Evolutionary conservation across 2,329 filamentous ascomycete genomes (phyloP).

Genomic region (Aurifilum marmelostoma): DNA sequence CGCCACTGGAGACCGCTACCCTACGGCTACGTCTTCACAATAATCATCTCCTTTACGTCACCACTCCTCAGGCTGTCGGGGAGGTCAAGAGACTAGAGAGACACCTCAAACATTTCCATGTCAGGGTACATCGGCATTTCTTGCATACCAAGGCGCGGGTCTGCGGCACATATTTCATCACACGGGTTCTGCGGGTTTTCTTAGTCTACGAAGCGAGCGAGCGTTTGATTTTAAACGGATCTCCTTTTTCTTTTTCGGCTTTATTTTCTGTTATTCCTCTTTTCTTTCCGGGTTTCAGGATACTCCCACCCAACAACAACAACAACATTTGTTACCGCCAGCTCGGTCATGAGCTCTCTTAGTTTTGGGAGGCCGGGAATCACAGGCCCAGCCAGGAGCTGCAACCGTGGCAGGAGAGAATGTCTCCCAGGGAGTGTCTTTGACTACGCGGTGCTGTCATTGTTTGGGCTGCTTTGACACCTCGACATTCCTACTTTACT

Average conservation of each 20-base stretch:
- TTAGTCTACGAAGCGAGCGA: constrained; percentile 20
- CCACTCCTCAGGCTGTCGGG: constrained; percentile 24
- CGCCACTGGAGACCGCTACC: constrained; percentile 50
- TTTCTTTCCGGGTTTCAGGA: constrained; percentile 46
- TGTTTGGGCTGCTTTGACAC: constrained; percentile 14
- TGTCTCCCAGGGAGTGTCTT: background rate
- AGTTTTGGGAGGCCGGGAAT: constrained; percentile 22
- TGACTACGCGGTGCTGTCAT: background rate
- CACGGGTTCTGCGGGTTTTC: constrained; percentile 25
- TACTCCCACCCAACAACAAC: constrained; percentile 40
- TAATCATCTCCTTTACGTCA: constrained; percentile 39
- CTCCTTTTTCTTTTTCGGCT: constrained; percentile 36
- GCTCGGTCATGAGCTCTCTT: constrained; percentile 47
- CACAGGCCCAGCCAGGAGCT: background rate
- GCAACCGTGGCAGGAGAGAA: background rate
- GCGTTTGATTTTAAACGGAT: constrained; percentile 30
- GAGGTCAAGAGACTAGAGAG: constrained; percentile 35
- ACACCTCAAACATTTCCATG: constrained; percentile 39
- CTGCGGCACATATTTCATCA: constrained; percentile 30
- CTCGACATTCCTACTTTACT: constrained; percentile 2
- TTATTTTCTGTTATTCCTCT: constrained; percentile 31
- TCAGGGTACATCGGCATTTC: constrained; percentile 43
- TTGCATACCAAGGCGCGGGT: constrained; percentile 43
- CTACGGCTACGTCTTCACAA: constrained; percentile 51
- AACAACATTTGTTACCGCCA: constrained; percentile 47